A percentile compares a stretch with the other conserved stretches of the same genome.
phyloP scores from a whole-genome alignment of 2,329 filamentous ascomycete species.

The Pseudocercospora macadamiae region DNA sequence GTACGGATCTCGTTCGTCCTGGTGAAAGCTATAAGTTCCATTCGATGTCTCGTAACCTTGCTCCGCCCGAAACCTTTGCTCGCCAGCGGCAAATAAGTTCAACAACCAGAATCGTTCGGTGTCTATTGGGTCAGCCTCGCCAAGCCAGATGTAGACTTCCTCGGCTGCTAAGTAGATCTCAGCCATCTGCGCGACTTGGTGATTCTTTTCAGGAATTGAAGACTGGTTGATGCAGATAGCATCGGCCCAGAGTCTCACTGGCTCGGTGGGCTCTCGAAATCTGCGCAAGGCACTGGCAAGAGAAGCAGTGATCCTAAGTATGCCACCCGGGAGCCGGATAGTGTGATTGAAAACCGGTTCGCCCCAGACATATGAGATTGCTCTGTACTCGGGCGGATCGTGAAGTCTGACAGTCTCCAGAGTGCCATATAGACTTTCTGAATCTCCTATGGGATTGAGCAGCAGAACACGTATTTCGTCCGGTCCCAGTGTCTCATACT shows the following conservation, averaged over 20 bases:
- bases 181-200: slow-evolving; percentile 8
- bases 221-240: slow-evolving; percentile 11
- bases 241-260: slow-evolving; percentile 2
- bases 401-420: too few species aligned
- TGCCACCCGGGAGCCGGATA: background rate
- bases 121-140: background rate
- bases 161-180: slow-evolving; percentile 7
- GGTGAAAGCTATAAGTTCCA: too few species aligned
- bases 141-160: slow-evolving; percentile 1
- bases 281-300: background rate
- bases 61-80: background rate
- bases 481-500: too few species aligned
- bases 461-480: too few species aligned
- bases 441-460: too few species aligned
- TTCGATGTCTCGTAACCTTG: background rate
- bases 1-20: background rate
- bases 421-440: too few species aligned
- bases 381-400: background rate
- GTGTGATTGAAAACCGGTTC: background rate
- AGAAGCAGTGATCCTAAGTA: background rate
- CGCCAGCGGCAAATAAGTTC: background rate
- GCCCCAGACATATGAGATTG: slow-evolving; percentile 3
- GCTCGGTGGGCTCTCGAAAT: background rate
- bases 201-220: background rate
- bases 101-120: background rate